These are phyloP conservation scores for Sclerotinia nivalis DNA, from an alignment of 2,329 filamentous ascomycete genomes.

Conservation along the genomic window DNA sequence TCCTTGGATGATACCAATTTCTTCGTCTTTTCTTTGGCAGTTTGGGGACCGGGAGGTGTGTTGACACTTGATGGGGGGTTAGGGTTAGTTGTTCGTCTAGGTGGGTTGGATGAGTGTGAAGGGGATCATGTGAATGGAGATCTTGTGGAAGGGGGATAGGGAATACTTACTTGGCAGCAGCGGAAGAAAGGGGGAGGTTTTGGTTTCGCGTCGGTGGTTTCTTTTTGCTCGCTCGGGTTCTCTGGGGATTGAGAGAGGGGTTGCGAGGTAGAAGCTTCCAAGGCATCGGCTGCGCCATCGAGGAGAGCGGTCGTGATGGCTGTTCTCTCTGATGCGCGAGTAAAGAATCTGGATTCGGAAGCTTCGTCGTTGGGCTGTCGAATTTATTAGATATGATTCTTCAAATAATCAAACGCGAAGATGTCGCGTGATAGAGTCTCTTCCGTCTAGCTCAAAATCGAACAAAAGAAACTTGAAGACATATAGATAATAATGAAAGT, in stretches of 20 bases:
- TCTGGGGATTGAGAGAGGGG: too few species aligned
- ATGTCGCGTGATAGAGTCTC: too few species aligned
- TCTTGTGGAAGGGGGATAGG: too few species aligned
- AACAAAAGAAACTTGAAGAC: neutral
- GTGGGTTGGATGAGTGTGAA: neutral
- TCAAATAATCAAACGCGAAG: accelerated
- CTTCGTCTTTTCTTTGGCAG: neutral
- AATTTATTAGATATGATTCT: neutral
- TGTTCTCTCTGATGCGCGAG: neutral
- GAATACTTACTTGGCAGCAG: conserved; percentile 3
- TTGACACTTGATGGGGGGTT: neutral
- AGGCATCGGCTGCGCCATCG: neutral
- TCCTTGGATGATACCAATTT: neutral
- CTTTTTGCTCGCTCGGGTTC: neutral
- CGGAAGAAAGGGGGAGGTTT: neutral
- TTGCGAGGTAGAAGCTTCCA: neutral
- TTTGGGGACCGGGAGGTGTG: neutral
- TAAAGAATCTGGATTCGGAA: neutral
- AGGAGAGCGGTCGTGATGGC: neutral
- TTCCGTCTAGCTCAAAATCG: too few species aligned
- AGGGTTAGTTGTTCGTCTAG: neutral
- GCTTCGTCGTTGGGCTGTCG: conserved; percentile 17
- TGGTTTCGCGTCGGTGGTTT: neutral
- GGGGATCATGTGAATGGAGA: too few species aligned
- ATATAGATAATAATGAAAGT: neutral